Base-by-base conservation (phyloP, 2,329 filamentous ascomycete species). In the Ophiostoma quercus region DNA sequence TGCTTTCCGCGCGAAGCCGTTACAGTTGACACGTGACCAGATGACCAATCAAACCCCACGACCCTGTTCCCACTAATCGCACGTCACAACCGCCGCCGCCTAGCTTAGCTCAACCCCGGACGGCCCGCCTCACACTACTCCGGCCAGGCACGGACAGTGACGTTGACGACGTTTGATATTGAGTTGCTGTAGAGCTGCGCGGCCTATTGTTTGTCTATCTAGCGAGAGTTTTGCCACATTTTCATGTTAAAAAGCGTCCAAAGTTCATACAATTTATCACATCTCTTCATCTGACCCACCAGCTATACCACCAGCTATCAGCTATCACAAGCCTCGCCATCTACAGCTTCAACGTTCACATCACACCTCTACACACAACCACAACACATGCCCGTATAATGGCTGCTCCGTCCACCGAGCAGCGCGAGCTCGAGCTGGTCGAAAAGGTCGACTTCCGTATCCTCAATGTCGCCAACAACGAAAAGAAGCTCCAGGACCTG, bases 371-470 rank as follows among this genome's bases (percentile, higher is more conserved):
- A n/a, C 68, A 8, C 9, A 8, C 7, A 29, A 14, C n/a, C 8
- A 5, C 12, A 39, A 22, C 43, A 66, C 25, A 67, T 51, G 65
- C 63, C 41, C 51, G 34, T 34, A 67, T n/a, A 12, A 73, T 73
- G 71, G 67, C 72, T 6, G 47, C 69, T 14, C 70, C 68, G 34
- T 34, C 62, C 2, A 66, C 70, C 4, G 88, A 91, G 79, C 84
- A 90, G 79, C 87, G 89, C 72, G 93, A 97, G 84, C 84, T 96
- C 74, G 87, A 88, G 74, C 86, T 97, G 72, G 87, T 97, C 68
- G 91, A 91, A 76, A 94, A 92, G 77, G 90, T 96, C 65, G 93
- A 96, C 78, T 87, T 95, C 76, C 87, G 89, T 73, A 95, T 97
- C 75, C 77, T 88, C 19, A 90, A 87, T 37, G 87, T 94, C 68